phyloP scores from a whole-genome alignment of 257 asterid species.

The Echites panduratus region DNA sequence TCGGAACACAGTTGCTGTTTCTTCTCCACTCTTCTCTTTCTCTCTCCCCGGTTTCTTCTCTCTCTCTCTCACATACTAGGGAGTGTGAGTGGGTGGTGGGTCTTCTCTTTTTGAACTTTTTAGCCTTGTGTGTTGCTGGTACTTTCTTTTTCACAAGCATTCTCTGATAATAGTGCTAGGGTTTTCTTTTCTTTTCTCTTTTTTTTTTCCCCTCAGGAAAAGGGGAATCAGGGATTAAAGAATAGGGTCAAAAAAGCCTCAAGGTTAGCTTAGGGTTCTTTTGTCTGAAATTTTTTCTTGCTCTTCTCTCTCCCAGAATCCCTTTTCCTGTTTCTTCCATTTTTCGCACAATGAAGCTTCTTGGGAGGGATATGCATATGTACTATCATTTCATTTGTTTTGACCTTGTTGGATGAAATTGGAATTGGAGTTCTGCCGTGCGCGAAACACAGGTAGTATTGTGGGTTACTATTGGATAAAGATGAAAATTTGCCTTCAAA shows the following conservation, averaged over 20 bases:
- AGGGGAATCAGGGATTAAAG: neutral
- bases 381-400: constrained; percentile 1
- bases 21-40: constrained; percentile 5
- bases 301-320: constrained; percentile 3
- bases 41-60: constrained; percentile 7
- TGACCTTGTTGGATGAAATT: constrained; percentile 1
- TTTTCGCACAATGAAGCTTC: constrained; percentile 8
- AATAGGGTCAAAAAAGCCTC: constrained; percentile 15
- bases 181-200: constrained; percentile 24
- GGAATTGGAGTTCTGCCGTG: constrained; percentile 1
- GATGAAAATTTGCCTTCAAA: constrained; percentile 5
- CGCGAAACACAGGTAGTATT: neutral
- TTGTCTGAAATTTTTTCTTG: neutral
- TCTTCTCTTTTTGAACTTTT: constrained; percentile 35
- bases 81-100: constrained; percentile 20
- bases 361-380: neutral
- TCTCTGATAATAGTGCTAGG: constrained; percentile 47
- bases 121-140: constrained; percentile 14
- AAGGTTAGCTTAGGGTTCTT: constrained; percentile 28
- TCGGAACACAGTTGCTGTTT: neutral
- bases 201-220: constrained; percentile 8
- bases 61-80: constrained; percentile 30
- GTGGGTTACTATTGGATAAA: neutral
- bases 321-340: constrained; percentile 2
- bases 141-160: constrained; percentile 50